These are phyloP conservation scores for Penicillium freii DNA, from an alignment of 2,329 filamentous ascomycete genomes.

Conservation along the genomic window DNA sequence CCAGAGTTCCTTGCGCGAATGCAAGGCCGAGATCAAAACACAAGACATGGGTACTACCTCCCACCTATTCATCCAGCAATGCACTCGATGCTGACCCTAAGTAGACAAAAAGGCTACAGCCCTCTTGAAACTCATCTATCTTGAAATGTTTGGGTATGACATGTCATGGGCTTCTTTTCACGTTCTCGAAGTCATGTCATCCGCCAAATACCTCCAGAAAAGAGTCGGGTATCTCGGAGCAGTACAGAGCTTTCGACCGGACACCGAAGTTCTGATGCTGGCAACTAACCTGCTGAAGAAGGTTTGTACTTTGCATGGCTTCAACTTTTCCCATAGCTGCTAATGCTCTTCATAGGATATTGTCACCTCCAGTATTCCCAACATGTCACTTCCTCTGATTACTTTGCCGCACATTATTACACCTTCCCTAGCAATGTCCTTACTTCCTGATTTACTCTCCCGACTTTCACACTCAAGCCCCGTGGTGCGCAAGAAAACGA, in stretches of 20 bases:
- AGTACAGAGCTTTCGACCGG: conserved; percentile 90
- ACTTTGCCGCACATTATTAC: conserved; percentile 95
- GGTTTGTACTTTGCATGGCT: conserved; percentile 43
- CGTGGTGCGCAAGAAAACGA: conserved; percentile 88
- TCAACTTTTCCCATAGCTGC: conserved; percentile 2
- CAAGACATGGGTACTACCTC: conserved; percentile 77
- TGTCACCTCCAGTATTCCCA: conserved; percentile 69
- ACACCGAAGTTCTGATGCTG: conserved; percentile 96
- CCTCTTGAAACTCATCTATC: conserved; percentile 90
- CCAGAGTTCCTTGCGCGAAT: conserved; percentile 90
- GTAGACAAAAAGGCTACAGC: conserved; percentile 93
- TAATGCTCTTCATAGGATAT: conserved; percentile 36
- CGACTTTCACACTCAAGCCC: conserved; percentile 83
- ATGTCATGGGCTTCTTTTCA: conserved; percentile 99
- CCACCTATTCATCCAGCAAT: conserved; percentile 1
- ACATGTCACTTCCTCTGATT: conserved; percentile 79
- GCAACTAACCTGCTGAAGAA: conserved; percentile 97
- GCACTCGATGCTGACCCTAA: conserved; percentile 7
- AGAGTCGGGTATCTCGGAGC: conserved; percentile 91
- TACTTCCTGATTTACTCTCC: conserved; percentile 81
- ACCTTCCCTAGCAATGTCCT: conserved; percentile 83
- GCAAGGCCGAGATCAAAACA: conserved; percentile 83
- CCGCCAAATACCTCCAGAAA: conserved; percentile 90
- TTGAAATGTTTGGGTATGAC: conserved; percentile 98
- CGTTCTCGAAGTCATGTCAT: conserved; percentile 98